Conservation (phyloP, 257 asterid species). For the Handroanthus guayacan region DNA sequence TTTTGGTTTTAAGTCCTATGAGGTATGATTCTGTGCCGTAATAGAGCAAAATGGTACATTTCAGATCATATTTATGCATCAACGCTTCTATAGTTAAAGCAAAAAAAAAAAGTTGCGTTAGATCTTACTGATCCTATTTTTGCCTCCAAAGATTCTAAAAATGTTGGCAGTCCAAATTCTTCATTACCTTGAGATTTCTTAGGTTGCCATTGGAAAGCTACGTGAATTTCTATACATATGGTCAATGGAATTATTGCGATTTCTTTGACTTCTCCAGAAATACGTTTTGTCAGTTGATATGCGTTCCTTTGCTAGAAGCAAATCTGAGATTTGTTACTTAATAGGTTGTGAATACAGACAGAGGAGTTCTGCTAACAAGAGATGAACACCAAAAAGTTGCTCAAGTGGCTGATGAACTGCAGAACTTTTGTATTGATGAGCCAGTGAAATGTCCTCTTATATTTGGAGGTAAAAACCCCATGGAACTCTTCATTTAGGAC, state of each 20-base stretch:
- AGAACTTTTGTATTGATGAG: constrained; percentile 65
- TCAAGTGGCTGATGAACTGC: constrained; percentile 66
- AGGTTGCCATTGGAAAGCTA: background rate
- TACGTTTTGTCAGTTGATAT: background rate
- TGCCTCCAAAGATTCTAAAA: background rate
- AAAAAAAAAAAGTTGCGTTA: background rate
- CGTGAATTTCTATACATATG: background rate
- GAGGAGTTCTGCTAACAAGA: constrained; percentile 66
- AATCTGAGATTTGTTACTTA: constrained; percentile 31
- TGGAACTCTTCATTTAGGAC: background rate
- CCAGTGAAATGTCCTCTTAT: constrained; percentile 92
- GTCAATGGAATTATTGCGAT: background rate
- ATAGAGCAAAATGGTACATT: background rate
- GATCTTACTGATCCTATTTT: background rate
- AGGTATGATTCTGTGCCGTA: background rate
- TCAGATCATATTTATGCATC: background rate
- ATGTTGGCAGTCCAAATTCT: background rate
- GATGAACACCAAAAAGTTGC: constrained; percentile 79
- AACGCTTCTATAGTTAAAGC: background rate
- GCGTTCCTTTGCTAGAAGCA: background rate
- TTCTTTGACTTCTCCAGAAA: no score
- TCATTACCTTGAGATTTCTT: background rate
- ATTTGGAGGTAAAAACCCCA: constrained; percentile 70
- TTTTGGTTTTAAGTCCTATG: background rate
- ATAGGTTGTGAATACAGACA: constrained; percentile 72